Conservation (phyloP, 208 protist genomes). For the Trypanosoma theileri region DNA sequence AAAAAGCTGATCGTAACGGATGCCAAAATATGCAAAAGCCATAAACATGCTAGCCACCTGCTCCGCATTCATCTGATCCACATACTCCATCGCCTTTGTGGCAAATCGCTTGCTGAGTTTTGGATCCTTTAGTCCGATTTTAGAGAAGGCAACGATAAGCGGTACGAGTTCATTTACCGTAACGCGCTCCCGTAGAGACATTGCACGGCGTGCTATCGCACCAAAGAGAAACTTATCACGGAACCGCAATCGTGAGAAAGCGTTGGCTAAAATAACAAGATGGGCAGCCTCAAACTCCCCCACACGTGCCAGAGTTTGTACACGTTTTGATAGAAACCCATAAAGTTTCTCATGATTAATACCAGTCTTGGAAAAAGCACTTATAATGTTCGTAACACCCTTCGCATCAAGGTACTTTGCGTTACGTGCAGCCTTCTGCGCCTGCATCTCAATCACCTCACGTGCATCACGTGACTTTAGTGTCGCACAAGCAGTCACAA, state of each 20-base stretch:
- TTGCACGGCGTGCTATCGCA: slow-evolving; percentile 79
- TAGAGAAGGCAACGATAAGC: slow-evolving; percentile 83
- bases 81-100: slow-evolving; percentile 90
- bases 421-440: slow-evolving; percentile 81
- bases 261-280: slow-evolving; percentile 83
- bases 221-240: slow-evolving; percentile 81
- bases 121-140: slow-evolving; percentile 79
- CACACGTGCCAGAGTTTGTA: slow-evolving; percentile 85
- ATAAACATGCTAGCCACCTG: slow-evolving; percentile 89
- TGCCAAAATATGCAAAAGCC: slow-evolving; percentile 88
- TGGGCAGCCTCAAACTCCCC: slow-evolving; percentile 90
- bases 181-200: slow-evolving; percentile 88
- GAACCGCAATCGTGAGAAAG: slow-evolving; percentile 79
- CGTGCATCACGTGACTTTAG: slow-evolving; percentile 90
- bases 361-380: slow-evolving; percentile 86
- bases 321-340: slow-evolving; percentile 72
- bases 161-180: slow-evolving; percentile 89
- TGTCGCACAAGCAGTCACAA: slow-evolving; percentile 88
- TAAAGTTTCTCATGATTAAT: slow-evolving; percentile 88
- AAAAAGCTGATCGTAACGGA: slow-evolving; percentile 92
- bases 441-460: slow-evolving; percentile 92
- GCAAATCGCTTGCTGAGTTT: slow-evolving; percentile 91
- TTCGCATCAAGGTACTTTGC: slow-evolving; percentile 87
- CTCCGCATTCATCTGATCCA: slow-evolving; percentile 90
- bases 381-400: slow-evolving; percentile 84